Evolutionary conservation across 805 yeast species (phyloP), one percentile per base, ranked within the genome.

Genomic region (Candida ponderosae): DNA sequence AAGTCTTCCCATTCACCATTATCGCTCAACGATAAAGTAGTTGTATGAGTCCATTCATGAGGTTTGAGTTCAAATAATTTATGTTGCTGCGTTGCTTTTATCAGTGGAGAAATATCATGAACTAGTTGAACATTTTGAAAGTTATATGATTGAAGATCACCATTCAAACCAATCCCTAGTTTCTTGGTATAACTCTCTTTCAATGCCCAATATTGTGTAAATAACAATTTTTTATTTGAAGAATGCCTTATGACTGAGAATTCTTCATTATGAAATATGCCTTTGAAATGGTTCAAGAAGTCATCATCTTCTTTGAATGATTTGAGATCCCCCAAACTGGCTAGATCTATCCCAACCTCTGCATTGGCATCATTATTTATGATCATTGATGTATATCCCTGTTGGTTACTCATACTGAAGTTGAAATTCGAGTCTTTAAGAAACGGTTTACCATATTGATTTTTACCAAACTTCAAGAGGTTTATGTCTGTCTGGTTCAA

Each of bases 131-230:
- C 46, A 10, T 42, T 33, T 2, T 53, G 46, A 35, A 61, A 57
- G 42, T 60, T 53, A 26, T 62, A 53, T 1, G 43, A 32, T 2
- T 38, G 29, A 23, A 66, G 42, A 35, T 62, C 57, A 23, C 58
- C 55, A 37, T 62, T 62, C 13, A 76, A 53, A 0, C 95, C 94
- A 15, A 67, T 57, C 0, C 94, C 95, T 3, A 70, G 47, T 29
- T 68, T 72, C 48, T 85, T 85, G 6, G 84, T 70, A 49, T 75
- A 81, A 17, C 86, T 76, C 53, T 85, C 95, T 51, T 85, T 85
- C 37, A 85, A 54, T 0, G 95, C 82, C 95, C 95, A 85, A 27
- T 70, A 65, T 29, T 74, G 75, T 16, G 81, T 72, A 46, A 81
- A 71, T 2, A 62, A 44, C 7, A 59, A 57, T 36, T 60, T 50